Base-by-base conservation (phyloP, 2,329 filamentous ascomycete genomes). In the Nemania diffusa region DNA sequence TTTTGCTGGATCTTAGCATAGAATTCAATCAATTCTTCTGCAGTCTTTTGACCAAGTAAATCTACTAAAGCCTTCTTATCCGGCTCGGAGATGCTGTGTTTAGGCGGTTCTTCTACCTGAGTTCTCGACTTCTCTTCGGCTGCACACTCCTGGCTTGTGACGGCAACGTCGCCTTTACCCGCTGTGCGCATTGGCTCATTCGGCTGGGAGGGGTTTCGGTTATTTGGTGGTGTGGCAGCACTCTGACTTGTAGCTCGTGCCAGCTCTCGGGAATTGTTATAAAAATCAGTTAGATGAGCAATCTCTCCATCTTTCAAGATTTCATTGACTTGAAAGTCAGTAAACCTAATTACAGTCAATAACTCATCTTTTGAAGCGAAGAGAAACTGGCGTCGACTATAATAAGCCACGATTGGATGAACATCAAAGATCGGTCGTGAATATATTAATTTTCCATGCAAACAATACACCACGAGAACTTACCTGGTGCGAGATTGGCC, bases 321-420 rank as follows among this genome's bases (percentile, higher is more conserved):
- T 79, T 97, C 94, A 76, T 97, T 94, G 73, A 97, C 94, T 73
- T 96, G 84, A 74, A 97, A 97, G 78, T 97, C 94, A 3, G 94
- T 95, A 79, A 94, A 97, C 72, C 93, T 88, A 55, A 48, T 26
- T 5, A 20, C 34, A 58, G 50, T 73, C 32, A 74, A 68, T 42
- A 62, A 52, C 32, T 37, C 29, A 26, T 52, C 26, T 17, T 62
- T 59, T 22, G 3, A 53, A 24, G 20, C 6, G 13, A 50, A 32
- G 53, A 48, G 13, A 29, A 60, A 17, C 11, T n/a, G 5, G 29
- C 24, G 32, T 42, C 8, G 29, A 24, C 11, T 26, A 15, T 15
- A 24, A 2, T 8, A 24, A 22, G 17, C n/a, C 9, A 29, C 13
- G 17, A 20, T 20, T 51, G 40, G 40, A 56, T 34, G n/a, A 40